Evolutionary conservation across 1,139 yeast species (phyloP).

Genomic region (Yamadazyma aaseri): DNA sequence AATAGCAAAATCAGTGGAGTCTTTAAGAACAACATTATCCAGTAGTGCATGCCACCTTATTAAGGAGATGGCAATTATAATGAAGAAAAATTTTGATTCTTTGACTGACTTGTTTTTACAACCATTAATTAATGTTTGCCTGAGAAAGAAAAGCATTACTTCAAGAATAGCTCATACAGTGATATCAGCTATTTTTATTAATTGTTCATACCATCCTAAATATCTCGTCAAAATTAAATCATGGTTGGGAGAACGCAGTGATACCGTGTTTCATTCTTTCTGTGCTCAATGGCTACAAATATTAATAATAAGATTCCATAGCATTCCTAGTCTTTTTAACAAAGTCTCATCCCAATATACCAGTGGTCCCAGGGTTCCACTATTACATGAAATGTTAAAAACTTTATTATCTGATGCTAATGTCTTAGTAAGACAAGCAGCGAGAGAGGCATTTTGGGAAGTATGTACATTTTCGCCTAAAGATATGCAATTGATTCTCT

Average conservation of each 20-base stretch:
- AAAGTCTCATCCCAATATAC: constrained; percentile 6
- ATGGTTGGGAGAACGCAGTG: constrained; percentile 65
- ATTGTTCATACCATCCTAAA: constrained; percentile 54
- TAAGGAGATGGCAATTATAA: constrained; percentile 63
- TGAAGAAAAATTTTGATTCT: constrained; percentile 53
- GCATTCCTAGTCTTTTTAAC: constrained; percentile 12
- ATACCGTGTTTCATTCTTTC: constrained; percentile 61
- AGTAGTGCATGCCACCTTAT: constrained; percentile 73
- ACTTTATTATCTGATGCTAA: constrained; percentile 78
- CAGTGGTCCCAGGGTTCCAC: constrained; percentile 43
- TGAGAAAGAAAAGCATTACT: constrained; percentile 78
- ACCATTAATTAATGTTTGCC: constrained; percentile 59
- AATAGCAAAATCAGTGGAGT: constrained; percentile 63
- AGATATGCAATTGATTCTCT: constrained; percentile 54
- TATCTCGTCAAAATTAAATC: constrained; percentile 50
- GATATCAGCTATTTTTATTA: constrained; percentile 57
- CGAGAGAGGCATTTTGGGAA: constrained; percentile 75
- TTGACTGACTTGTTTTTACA: constrained; percentile 62
- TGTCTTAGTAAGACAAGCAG: constrained; percentile 74
- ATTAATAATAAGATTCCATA: constrained; percentile 44
- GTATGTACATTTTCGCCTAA: constrained; percentile 48
- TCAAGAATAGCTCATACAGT: constrained; percentile 73
- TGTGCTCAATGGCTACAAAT: constrained; percentile 73
- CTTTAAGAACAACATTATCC: constrained; percentile 83
- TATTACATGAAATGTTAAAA: constrained; percentile 44